These are phyloP conservation scores for Radiomyces spectabilis DNA, from an alignment of 192 early-diverging fungal species.

Conservation along the genomic window DNA sequence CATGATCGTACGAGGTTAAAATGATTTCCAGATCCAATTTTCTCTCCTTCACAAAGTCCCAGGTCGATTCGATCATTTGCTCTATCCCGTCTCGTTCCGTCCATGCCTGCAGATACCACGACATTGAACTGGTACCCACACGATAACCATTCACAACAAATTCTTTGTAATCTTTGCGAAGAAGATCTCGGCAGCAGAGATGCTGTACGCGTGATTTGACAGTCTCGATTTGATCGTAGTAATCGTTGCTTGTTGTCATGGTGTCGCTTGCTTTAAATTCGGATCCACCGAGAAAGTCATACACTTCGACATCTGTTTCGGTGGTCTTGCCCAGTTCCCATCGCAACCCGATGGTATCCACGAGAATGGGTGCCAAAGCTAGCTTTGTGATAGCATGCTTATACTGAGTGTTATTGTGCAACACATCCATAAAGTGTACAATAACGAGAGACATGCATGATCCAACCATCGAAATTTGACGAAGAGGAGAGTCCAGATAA, in stretches of 20 bases:
- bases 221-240: conserved; percentile 42
- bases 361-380: conserved; percentile 54
- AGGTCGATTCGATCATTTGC: conserved; percentile 10
- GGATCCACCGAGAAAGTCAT: conserved; percentile 22
- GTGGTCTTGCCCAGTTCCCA: conserved; percentile 43
- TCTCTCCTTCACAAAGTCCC: conserved; percentile 29
- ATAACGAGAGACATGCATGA: conserved; percentile 50
- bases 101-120: conserved; percentile 43
- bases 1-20: conserved; percentile 49
- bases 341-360: conserved; percentile 58
- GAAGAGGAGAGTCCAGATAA: conserved; percentile 27
- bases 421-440: conserved; percentile 23
- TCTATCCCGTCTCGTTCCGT: conserved; percentile 37
- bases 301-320: conserved; percentile 31
- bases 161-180: conserved; percentile 75
- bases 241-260: conserved; percentile 5
- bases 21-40: conserved; percentile 47
- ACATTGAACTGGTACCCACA: conserved; percentile 56
- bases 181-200: conserved; percentile 41
- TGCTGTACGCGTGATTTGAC: conserved; percentile 43
- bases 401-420: neutral
- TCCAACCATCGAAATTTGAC: conserved; percentile 53
- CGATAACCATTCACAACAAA: conserved; percentile 31
- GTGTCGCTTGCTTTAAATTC: neutral
- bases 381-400: conserved; percentile 32